Evolutionary conservation across 306 rosid genomes (phyloP), one percentile per base, ranked within the genome.

Genomic region (Canavalia gladiata): DNA sequence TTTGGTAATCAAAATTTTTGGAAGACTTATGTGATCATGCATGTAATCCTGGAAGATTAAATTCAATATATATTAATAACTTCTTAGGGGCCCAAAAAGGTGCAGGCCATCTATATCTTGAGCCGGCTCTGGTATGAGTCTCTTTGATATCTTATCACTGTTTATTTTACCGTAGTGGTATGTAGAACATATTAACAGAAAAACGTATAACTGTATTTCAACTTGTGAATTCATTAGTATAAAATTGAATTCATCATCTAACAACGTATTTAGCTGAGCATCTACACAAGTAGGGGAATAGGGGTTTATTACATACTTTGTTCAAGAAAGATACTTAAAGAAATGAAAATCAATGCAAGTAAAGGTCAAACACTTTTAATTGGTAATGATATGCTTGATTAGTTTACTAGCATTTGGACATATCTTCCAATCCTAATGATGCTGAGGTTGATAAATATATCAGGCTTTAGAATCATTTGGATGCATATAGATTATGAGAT

Each of bases 381-480:
- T 4, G 4, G 25, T 30, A 33, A n/a, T 55, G 8, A 78, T 68
- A 78, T 31, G 41, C 69, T 78, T 54, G 18, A 41, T 67, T 59
- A 71, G 78, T n/a, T 2, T 35, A 29, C 18, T 80, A 8, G 47
- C 39, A 51, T 74, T 64, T 63, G 72, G 18, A 58, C 41, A 68
- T 58, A 49, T 68, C 30, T 75, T 30, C 43, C 60, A 81, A 49
- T 50, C 64, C 64, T 74, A 54, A 29, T 65, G 6, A 75, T 13
- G 52, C 8, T 11, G 52, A 68, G 49, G 8, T 33, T 72, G 52
- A 37, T 64, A 42, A 29, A 31, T 18, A 50, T 66, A 60, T 49
- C 3, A 0, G 8, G 49, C 8, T 31, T 28, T 28, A 41, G 18
- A 35, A 39, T 41, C 66, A 12, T 41, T 65, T 52, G 42, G 72